phyloP scores from a whole-genome alignment of 345 rosid species.

The Hibiscus syriacus region DNA sequence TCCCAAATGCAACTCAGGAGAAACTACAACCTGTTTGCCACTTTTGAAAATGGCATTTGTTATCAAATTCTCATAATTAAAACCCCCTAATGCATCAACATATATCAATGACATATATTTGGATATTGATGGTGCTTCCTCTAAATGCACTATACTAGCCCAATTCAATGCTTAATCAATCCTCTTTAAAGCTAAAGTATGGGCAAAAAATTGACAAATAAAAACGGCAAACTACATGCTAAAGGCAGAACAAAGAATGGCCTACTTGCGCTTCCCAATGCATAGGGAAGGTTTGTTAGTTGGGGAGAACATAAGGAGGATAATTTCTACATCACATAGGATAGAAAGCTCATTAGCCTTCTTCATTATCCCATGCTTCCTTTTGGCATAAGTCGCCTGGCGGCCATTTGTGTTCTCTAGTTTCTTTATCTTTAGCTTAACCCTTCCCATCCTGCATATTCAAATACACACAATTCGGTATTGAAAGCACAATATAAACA shows the following conservation, averaged over 20 bases:
- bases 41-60: not conserved
- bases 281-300: constrained; percentile 57
- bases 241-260: not conserved
- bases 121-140: not conserved
- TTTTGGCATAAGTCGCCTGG: constrained; percentile 64
- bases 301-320: constrained; percentile 81
- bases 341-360: constrained; percentile 71
- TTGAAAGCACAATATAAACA: not conserved
- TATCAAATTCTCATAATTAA: not conserved
- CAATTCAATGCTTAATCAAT: not conserved
- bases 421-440: constrained; percentile 65
- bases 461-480: not conserved
- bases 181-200: not conserved
- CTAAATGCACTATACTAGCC: too few species aligned
- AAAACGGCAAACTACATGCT: not conserved
- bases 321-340: constrained; percentile 58
- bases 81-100: not conserved
- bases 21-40: not conserved
- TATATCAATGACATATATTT: not conserved
- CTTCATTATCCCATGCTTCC: constrained; percentile 68
- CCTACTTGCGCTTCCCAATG: constrained; percentile 49
- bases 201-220: too few species aligned
- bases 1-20: not conserved
- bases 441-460: constrained; percentile 67
- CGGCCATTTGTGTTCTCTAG: constrained; percentile 60